These are phyloP conservation scores for Sarocladium oryzae DNA, from an alignment of 2,329 filamentous ascomycete genomes.

Conservation along the genomic window DNA sequence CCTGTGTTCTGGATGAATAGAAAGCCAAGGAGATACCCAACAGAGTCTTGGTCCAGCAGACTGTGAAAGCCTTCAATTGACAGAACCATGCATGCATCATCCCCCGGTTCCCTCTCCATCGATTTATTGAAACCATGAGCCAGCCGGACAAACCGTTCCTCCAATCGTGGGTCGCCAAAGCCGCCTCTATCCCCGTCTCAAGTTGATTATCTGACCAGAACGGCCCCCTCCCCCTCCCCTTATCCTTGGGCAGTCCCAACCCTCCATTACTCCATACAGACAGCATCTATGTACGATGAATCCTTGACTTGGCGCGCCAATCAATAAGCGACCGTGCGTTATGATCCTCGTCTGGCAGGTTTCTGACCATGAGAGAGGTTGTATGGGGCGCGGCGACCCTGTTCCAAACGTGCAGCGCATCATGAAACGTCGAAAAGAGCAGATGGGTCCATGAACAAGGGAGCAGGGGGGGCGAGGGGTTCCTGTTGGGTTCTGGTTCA, in stretches of 20 bases:
- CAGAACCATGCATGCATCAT: not conserved
- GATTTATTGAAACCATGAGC: not conserved
- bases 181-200: not conserved
- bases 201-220: not conserved
- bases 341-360: constrained; percentile 1
- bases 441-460: too few species aligned
- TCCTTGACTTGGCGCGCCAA: not conserved
- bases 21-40: too few species aligned
- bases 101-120: not conserved
- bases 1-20: too few species aligned
- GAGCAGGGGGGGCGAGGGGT: too few species aligned
- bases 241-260: not conserved
- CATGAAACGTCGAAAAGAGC: not conserved
- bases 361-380: too few species aligned
- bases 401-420: too few species aligned
- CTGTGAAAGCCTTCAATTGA: too few species aligned
- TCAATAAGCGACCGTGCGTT: not conserved
- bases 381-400: too few species aligned
- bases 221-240: not conserved
- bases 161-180: not conserved
- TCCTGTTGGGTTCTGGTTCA: too few species aligned
- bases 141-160: not conserved
- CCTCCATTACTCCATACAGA: not conserved
- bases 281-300: too few species aligned
- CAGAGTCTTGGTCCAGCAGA: too few species aligned